Base-by-base conservation (phyloP, 2,329 filamentous ascomycete genomes). In the Aspergillus sp. region DNA sequence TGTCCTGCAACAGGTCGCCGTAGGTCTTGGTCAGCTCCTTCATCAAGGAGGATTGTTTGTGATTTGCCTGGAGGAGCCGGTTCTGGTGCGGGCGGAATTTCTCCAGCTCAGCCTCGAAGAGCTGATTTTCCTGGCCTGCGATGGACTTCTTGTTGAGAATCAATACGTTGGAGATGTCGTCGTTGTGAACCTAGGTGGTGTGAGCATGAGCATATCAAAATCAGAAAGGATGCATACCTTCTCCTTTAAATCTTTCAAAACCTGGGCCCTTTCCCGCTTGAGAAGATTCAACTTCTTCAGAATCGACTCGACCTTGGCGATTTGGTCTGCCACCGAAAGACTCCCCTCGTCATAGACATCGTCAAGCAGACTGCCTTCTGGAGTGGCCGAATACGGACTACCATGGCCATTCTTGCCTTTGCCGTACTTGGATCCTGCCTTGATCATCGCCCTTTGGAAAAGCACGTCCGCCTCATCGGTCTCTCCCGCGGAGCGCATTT, bases 101-200 rank as follows among this genome's bases (percentile, higher is more conserved):
- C 73, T 97, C 93, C n/a, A 99, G 80, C 71, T 99, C 94, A 14
- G 91, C 86, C 69, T 97, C 89, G 75, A 99, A 99, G 2, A 99
- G 81, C 65, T 96, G 91, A 11, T 81, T 87, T 71, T 99, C 94
- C 64, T 94, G 93, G 65, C 91, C 96, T 17, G 91, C 83, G 65
- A 97, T 93, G 1, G 91, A 88, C 74, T 97, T 99, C 71, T 97
- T 97, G 79, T 99, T 99, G 54, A 99, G 78, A 51, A 99, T 99
- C 55, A 99, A 80, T 11, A 97, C 92, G 66, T 96, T 94, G 4
- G 92, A 97, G 58, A 99, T 99, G 65, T 99, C 95, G 66, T 99
- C 95, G 60, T 88, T 91, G 73, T 96, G 93, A 49, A 93, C 88
- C 93, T 97, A 23, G 9, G 9, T 11, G 7, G 10, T 9, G 19